Base-by-base conservation (phyloP, 2,329 filamentous ascomycete species). In the Cercospora sp. region DNA sequence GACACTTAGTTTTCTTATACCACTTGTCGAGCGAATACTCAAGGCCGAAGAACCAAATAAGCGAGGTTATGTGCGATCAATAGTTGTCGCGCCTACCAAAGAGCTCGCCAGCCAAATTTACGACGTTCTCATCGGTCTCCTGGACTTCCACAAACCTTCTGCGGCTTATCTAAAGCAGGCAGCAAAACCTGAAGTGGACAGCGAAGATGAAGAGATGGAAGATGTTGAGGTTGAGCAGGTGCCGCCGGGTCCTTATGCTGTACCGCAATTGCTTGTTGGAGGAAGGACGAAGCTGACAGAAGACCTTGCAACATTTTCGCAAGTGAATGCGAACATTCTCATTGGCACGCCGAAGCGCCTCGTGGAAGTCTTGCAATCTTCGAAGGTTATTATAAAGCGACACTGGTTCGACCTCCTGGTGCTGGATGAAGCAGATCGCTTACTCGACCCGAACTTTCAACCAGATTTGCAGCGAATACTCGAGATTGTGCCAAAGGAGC, bases 401-500 rank as follows among this genome's bases (percentile, higher is more conserved):
- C 77, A 78, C 63, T 74, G 71, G 69, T 98, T 99, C 73, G 94
- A 99, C 78, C 88, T 93, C 61, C 87, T 99, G 10, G 91, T 99
- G 3, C 86, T 99, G 40, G 95, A 99, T 77, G 95, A 99, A 82
- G 95, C 94, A 61, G 95, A 99, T 80, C 87, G 95, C 68, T 83
- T 99, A 28, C 84, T 99, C 10, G 95, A 99, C 80, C 85, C 98
- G 24, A 95, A 96, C 5, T 98, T 99, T 81, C 95, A 96, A 79
- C 90, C 92, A 66, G 93, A 97, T 73, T 81, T 99, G 30, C 92
- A 95, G 73, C 91, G 89, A 65, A 97, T 98, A 49, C 82, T 99
- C 24, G 88, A 88, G 0, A 87, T 91, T 16, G 82, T 99, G 5
- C 95, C 95, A 0, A 99, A 99, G 77, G 95, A 99, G 79, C 86